Conservation (phyloP, 164 flowering plant genomes). For the Sedum album region DNA sequence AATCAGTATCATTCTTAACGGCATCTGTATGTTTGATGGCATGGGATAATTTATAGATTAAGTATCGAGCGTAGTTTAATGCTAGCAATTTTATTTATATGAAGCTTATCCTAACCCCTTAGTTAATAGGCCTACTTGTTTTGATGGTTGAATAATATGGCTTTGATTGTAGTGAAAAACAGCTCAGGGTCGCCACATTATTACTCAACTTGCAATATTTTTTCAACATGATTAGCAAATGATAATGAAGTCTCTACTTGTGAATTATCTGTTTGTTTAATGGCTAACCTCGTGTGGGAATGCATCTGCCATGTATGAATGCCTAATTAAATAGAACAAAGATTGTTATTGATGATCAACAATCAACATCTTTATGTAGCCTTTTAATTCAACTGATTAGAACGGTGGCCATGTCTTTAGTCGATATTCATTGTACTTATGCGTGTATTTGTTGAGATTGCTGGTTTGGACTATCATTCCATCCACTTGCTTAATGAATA, state of each 20-base stretch:
- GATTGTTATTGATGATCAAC: neutral
- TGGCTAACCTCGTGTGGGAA: slow-evolving; percentile 4
- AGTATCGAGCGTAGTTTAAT: neutral
- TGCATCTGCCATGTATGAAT: neutral
- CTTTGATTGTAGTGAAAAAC: neutral
- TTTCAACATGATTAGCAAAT: neutral
- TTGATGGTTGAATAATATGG: neutral
- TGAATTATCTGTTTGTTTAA: neutral
- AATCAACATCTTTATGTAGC: neutral
- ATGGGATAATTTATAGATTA: neutral
- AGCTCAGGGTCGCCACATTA: neutral
- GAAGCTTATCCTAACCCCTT: neutral
- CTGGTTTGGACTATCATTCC: neutral
- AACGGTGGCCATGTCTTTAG: neutral
- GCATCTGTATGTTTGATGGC: neutral
- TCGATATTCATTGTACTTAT: neutral
- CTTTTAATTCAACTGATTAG: neutral
- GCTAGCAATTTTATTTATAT: neutral
- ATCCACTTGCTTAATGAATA: neutral
- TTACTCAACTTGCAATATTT: neutral
- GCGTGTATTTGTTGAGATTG: neutral
- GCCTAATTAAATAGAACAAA: neutral
- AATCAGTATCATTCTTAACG: neutral
- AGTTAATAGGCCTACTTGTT: neutral
- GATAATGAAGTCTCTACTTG: neutral